These are phyloP conservation scores for Rhodocollybia butyracea DNA, from an alignment of 768 basidiomycete genomes.

Conservation along the genomic window DNA sequence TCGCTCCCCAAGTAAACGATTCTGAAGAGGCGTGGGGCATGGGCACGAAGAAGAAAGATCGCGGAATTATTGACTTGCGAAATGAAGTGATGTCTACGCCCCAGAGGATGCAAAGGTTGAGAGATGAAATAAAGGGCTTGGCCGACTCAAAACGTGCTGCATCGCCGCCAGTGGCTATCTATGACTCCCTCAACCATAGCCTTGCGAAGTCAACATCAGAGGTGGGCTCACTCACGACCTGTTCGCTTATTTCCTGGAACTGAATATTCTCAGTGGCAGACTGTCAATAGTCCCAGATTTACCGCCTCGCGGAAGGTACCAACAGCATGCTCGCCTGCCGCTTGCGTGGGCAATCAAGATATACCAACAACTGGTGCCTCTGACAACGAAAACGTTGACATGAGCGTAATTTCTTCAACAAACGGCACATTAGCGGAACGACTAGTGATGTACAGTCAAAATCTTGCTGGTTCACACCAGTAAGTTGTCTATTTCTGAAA, in stretches of 20 bases:
- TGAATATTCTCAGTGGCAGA: neutral
- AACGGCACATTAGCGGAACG: constrained; percentile 40
- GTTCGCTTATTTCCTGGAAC: neutral
- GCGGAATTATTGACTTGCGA: neutral
- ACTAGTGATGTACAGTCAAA: constrained; percentile 49
- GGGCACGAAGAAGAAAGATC: neutral
- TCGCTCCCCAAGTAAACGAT: neutral
- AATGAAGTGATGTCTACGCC: neutral
- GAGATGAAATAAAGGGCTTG: constrained; percentile 5
- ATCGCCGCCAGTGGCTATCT: neutral
- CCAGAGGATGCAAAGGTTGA: constrained; percentile 15
- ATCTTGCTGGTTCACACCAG: constrained; percentile 40
- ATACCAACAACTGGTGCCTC: neutral
- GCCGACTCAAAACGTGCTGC: neutral
- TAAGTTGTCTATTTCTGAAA: constrained; percentile 29
- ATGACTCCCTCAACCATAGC: neutral
- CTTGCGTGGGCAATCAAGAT: neutral
- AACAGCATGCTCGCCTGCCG: neutral
- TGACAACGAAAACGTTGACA: constrained; percentile 19
- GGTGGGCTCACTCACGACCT: neutral
- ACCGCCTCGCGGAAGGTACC: neutral
- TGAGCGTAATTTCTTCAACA: constrained; percentile 19
- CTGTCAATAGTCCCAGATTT: neutral
- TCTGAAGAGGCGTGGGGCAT: neutral
- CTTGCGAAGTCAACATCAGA: neutral